Evolutionary conservation across 148 eudicot species (phyloP), one percentile per base, ranked within the genome.

Genomic region (Rhododendron williamsianum): DNA sequence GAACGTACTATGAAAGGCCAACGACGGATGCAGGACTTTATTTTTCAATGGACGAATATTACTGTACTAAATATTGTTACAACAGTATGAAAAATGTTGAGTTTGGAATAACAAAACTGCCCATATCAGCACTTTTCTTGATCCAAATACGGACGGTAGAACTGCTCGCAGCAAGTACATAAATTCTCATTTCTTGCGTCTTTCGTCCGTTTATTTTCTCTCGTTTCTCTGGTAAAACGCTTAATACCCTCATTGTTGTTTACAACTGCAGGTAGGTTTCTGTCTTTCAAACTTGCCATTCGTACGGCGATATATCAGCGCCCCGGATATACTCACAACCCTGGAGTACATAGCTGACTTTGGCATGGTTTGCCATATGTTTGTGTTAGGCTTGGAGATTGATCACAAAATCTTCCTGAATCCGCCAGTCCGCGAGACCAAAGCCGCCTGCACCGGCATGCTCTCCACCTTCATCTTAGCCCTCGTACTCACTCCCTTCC

Each of bases 321-420:
- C 33, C 27, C 4, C 15, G 27, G 89, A 81, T 1, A 86, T 89
- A 51, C 82, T 27, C 27, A 84, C 84, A 88, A 92, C 89, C 76
- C 78, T 95, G 81, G 89, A 87, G 25, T 92, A 89, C 80, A 71
- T 96, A 35, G 92, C 95, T 19, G 98, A 96, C 74, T 93, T 92
- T 48, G 98, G 96, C 13, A 96, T 96, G 96, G 91, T 92, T 21
- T 89, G 89, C 78, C 94, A 95, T 87, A 95, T 95, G 94, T 95
- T 94, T 83, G 95, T 93, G 1, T 86, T 94, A 52, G 99, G 99
- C 81, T 87, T 96, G 60, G 98, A 96, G 76, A 92, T 96, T 78
- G 94, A 95, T 72, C 98, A 94, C 9, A 41, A 82, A 3, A 88
- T 89, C 43, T 89, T 92, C 67, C 78, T 93, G 6, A 90, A 89